A percentile compares a stretch with the other conserved stretches of the same genome.
These are phyloP conservation scores for Neoboletus brunneissimus DNA, from an alignment of 768 basidiomycete species.

Conservation along the genomic window DNA sequence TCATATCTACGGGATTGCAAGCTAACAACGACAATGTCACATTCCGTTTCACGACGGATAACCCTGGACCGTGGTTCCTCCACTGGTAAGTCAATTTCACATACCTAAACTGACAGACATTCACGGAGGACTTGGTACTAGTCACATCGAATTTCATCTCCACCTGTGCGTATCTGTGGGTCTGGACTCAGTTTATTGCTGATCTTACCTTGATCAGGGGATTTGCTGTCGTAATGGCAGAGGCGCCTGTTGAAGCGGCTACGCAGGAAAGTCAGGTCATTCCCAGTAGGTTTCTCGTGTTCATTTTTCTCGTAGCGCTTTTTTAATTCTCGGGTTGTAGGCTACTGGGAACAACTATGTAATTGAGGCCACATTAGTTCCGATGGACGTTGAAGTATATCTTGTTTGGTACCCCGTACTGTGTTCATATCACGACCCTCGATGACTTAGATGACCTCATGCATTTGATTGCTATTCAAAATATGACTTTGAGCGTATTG, in stretches of 20 bases:
- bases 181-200: not conserved
- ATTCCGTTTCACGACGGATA: constrained; percentile 63
- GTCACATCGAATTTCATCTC: constrained; percentile 25
- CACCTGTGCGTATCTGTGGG: constrained; percentile 10
- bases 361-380: not conserved
- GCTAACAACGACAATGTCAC: constrained; percentile 40
- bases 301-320: not conserved
- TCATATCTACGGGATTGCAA: constrained; percentile 30
- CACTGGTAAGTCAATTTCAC: constrained; percentile 16
- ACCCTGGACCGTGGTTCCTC: constrained; percentile 38
- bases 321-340: not conserved
- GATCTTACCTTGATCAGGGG: constrained; percentile 8
- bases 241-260: constrained; percentile 2
- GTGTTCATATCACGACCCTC: not conserved
- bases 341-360: constrained; percentile 6
- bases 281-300: constrained; percentile 8
- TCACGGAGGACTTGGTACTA: not conserved
- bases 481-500: too few species aligned
- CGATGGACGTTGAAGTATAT: not conserved
- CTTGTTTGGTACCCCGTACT: not conserved
- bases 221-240: constrained; percentile 22
- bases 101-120: too few species aligned
- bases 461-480: too few species aligned
- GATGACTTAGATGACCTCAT: not conserved
- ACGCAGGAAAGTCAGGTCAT: constrained; percentile 3